These are phyloP conservation scores for Glycine soja DNA, from an alignment of 306 rosid genomes.

Conservation along the genomic window DNA sequence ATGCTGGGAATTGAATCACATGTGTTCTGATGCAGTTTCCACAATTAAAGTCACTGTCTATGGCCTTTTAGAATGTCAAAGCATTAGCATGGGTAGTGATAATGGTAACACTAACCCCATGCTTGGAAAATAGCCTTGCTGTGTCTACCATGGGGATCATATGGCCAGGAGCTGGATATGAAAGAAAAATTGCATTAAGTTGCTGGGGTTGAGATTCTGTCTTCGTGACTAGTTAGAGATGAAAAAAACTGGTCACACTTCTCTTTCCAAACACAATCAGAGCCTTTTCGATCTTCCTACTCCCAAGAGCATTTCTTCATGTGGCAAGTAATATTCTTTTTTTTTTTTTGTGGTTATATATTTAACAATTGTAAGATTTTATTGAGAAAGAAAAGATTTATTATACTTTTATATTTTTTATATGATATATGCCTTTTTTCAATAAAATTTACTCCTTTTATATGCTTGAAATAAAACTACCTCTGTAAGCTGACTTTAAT, in stretches of 20 bases:
- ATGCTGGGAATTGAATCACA: conserved; percentile 32
- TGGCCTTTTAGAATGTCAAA: conserved; percentile 24
- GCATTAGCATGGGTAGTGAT: conserved; percentile 47
- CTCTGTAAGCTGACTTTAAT: background rate
- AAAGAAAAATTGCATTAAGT: conserved; percentile 38
- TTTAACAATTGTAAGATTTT: background rate
- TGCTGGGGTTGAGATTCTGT: conserved; percentile 8
- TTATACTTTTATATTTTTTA: too few relatives aligned
- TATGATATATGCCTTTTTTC: too few relatives aligned
- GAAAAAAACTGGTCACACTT: conserved; percentile 52
- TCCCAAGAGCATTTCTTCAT: conserved; percentile 51
- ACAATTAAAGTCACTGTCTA: conserved; percentile 36
- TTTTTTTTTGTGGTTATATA: background rate
- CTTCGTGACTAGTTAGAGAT: background rate
- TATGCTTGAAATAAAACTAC: background rate
- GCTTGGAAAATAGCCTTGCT: conserved; percentile 49
- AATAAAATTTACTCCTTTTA: background rate
- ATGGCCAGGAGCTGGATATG: conserved; percentile 45
- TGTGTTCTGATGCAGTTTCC: conserved; percentile 43
- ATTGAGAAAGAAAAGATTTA: background rate
- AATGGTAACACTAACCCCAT: conserved; percentile 41
- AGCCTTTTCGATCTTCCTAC: conserved; percentile 51
- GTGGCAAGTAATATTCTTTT: conserved; percentile 50
- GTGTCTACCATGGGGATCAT: conserved; percentile 46
- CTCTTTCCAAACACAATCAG: conserved; percentile 59